Evolutionary conservation across 352 stramenopile genomes (phyloP), one percentile per base, ranked within the genome.

Genomic region (Blastocystis sp.): DNA sequence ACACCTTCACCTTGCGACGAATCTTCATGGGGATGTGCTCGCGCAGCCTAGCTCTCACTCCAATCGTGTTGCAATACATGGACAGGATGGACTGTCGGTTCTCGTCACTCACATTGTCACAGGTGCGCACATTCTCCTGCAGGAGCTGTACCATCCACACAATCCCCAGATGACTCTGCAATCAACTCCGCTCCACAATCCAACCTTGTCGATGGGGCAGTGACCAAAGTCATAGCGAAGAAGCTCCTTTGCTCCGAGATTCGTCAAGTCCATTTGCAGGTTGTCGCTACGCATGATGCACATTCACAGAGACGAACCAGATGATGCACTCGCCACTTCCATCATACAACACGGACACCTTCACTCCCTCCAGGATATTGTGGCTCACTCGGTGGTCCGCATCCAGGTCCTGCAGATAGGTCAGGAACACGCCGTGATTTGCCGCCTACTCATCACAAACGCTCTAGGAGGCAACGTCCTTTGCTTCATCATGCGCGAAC

Each of bases 151-250:
- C 59, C n/a, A 84, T 84, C 74, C 74, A 84, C 21, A 71, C 59
- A 9, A 40, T 84, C 11, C 14, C 21, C 14, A 71, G 59, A 48
- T 71, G 28, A 71, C 74, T 84, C 62, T 71, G 48, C 21, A 38
- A 2, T 52, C 9, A 84, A 2, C 5, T 2, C 9, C 19, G 74
- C 7, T 23, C 1, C 10, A 9, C 1, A 69, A 48, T 5, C 19
- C 3, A 21, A 84, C 62, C 38, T 84, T 78, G 19, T 84, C 74
- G 2, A 71, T 74, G 19, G 62, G 34, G 48, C 74, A 84, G 19
- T 84, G 59, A 21, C 62, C 59, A 23, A 84, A 84, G 43, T 84
- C 74, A 40, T 84, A 84, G 11, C 62, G 59, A 84, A 71, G 23
- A 21, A 84, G 59, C 38, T 84, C 74, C n/a, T 40, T 64, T 71